Evolutionary conservation across 148 eudicot genomes (phyloP), one percentile per base, ranked within the genome.

Genomic region (Spergularia bocconei): DNA sequence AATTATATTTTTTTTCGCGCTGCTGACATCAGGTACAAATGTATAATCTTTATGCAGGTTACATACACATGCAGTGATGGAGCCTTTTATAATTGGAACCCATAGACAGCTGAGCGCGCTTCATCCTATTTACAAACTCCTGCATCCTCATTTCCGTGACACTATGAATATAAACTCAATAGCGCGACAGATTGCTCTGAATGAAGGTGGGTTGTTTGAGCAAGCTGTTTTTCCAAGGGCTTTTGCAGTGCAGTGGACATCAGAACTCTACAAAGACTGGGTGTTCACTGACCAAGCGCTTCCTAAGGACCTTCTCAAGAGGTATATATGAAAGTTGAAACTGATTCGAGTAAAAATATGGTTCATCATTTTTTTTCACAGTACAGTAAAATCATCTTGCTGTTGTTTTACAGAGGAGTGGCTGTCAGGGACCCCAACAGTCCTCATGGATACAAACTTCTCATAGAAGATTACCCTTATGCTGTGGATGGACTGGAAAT

Each of bases 401-500:
- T 44, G 48, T 44, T 44, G 48, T 44, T 1, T n/a, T 44, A n/a
- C 85, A 91, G 97, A 83, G 97, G 97, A 86, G 75, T 92, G 87
- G 98, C 96, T 6, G 85, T 89, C 33, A 75, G 89, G 78, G 98
- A 93, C 84, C 21, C 88, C 0, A 69, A 74, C 33, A 79, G 85
- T 21, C 88, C 81, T 7, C 85, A 87, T 67, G 91, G 96, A 6
- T 69, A 82, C 13, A 84, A 87, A 14, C 78, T 93, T 25, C 81
- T 88, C 9, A 84, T 92, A 6, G 82, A 87, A 78, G 97, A 92
- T 79, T 92, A 92, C 75, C 96, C 98, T 5, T 93, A 75, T 71
- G 98, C 98, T 13, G 96, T 93, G 6, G 98, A 91, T 70, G 98
- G 93, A 13, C 89, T 93, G 1, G 90, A 91, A 62, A 86, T 93